A percentile compares a stretch with the other conserved stretches of the same genome.
Conservation (phyloP, 179 eudicot species). For the Sideroxylon spinosum region DNA sequence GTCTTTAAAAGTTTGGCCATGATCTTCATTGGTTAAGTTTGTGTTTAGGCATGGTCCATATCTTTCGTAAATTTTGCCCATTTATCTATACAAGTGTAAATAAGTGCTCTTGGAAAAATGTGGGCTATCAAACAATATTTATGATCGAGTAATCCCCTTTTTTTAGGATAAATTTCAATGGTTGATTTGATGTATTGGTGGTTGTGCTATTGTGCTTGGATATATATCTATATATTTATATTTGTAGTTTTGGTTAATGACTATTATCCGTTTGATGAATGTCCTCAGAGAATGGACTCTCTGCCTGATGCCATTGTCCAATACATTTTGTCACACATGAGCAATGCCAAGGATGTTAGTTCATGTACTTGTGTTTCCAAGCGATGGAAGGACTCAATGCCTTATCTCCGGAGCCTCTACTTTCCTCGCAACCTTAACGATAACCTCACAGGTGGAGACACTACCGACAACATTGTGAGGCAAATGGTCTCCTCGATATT, state of each 20-base stretch:
- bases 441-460: slow-evolving; percentile 27
- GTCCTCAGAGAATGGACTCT: slow-evolving; percentile 60
- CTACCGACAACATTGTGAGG: slow-evolving; percentile 45
- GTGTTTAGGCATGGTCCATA: no score
- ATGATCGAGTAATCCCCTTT: neutral
- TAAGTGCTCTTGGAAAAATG: no score
- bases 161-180: neutral
- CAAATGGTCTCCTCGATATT: slow-evolving; percentile 45
- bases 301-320: slow-evolving; percentile 80
- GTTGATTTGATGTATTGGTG: neutral
- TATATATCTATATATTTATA: no score
- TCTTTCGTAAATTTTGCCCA: neutral
- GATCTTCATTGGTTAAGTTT: neutral
- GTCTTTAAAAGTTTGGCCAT: neutral
- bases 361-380: slow-evolving; percentile 66
- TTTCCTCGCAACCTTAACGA: slow-evolving; percentile 80
- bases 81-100: neutral
- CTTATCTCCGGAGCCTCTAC: slow-evolving; percentile 60
- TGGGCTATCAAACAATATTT: neutral
- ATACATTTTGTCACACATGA: slow-evolving; percentile 61
- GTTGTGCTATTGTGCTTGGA: neutral
- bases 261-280: slow-evolving; percentile 26
- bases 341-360: slow-evolving; percentile 81
- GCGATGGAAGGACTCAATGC: slow-evolving; percentile 74
- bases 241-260: slow-evolving; percentile 5